These are phyloP conservation scores for Neofusicoccum sp. DNA, from an alignment of 2,329 filamentous ascomycete genomes.

Conservation along the genomic window DNA sequence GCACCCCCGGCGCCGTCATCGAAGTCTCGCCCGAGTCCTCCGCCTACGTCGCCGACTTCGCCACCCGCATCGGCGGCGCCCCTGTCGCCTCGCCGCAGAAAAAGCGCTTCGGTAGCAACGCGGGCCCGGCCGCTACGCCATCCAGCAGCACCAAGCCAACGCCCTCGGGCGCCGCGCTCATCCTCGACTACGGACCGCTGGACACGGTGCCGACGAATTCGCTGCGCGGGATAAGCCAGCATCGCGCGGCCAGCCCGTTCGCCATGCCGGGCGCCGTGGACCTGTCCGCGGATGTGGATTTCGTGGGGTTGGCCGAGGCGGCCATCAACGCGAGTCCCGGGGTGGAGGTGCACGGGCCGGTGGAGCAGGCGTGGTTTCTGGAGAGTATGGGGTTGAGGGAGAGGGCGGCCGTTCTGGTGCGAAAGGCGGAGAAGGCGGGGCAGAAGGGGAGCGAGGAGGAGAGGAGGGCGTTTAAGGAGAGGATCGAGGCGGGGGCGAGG, in stretches of 20 bases:
- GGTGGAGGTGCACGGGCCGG: conserved; percentile 89
- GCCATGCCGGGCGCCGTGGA: conserved; percentile 78
- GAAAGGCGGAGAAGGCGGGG: conserved; percentile 26
- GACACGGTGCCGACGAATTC: conserved; percentile 82
- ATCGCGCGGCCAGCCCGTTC: conserved; percentile 77
- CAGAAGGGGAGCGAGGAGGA: not conserved
- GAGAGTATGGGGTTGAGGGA: conserved; percentile 78
- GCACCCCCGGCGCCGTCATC: conserved; percentile 67
- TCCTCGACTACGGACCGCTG: conserved; percentile 88
- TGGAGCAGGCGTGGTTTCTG: conserved; percentile 80
- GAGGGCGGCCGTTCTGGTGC: conserved; percentile 66
- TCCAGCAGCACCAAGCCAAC: conserved; percentile 51
- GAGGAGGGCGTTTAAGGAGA: conserved; percentile 50
- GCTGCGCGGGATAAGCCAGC: conserved; percentile 79
- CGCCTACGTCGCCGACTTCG: conserved; percentile 77
- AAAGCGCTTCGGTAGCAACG: conserved; percentile 23
- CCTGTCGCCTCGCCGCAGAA: conserved; percentile 28
- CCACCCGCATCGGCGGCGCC: conserved; percentile 74
- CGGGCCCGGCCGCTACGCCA: conserved; percentile 17
- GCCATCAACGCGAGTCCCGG: conserved; percentile 72
- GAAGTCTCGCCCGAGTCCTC: conserved; percentile 89
- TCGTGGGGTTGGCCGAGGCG: conserved; percentile 78
- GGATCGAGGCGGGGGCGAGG: conserved; percentile 73
- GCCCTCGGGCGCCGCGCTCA: conserved; percentile 83
- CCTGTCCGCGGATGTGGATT: conserved; percentile 90